Evolutionary conservation across 768 basidiomycete genomes (phyloP).

Genomic region (Kwoniella dejecticola): DNA sequence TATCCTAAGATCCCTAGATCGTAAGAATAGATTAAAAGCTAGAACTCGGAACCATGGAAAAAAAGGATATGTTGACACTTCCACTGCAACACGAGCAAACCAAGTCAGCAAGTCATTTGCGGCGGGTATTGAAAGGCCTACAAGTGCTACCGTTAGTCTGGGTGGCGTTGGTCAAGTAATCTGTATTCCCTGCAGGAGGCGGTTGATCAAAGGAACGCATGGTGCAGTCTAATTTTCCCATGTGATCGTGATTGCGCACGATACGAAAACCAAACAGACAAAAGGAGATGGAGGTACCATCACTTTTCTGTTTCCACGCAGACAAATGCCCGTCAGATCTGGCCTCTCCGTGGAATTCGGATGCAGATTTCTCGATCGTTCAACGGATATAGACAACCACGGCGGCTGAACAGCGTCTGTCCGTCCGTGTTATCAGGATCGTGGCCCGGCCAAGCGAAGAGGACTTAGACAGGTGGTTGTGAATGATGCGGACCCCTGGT

Average conservation of each 20-base stretch:
- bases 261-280: neutral
- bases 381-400: too few species aligned
- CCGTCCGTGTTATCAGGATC: too few species aligned
- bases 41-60: too few species aligned
- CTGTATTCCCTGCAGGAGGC: neutral
- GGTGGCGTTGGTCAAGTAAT: constrained; percentile 14
- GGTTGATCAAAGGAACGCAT: constrained; percentile 4
- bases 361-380: neutral
- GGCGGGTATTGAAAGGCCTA: neutral
- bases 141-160: constrained; percentile 12
- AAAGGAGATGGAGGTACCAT: neutral
- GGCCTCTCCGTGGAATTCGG: neutral
- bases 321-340: too few species aligned
- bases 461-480: neutral
- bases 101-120: neutral
- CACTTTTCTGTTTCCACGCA: neutral
- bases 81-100: neutral
- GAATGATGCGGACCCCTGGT: neutral
- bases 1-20: constrained; percentile 2
- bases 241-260: too few species aligned
- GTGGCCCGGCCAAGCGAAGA: too few species aligned
- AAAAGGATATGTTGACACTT: neutral
- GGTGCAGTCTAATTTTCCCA: neutral
- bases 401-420: too few species aligned
- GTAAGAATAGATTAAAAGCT: neutral